Evolutionary conservation across 1,139 yeast species (phyloP).

Genomic region (Debaryomyces singareniensis): DNA sequence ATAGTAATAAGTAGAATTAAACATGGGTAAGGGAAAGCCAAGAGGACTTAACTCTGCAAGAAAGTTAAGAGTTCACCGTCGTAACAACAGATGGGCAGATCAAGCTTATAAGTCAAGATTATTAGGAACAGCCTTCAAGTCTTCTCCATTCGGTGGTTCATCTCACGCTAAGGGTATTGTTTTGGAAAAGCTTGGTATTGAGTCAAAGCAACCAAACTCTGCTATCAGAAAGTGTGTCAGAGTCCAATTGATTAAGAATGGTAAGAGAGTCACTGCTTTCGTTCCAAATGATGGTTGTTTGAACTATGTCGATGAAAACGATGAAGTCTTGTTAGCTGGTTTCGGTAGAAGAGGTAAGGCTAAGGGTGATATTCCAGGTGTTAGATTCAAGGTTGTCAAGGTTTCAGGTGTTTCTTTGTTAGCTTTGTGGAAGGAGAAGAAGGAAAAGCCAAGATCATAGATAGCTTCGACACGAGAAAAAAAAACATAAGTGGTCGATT

Average conservation of each 20-base stretch:
- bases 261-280: slow-evolving; percentile 99
- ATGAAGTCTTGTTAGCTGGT: slow-evolving; percentile 99
- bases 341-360: slow-evolving; percentile 99
- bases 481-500: neutral
- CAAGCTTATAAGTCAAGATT: slow-evolving; percentile 96
- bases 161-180: slow-evolving; percentile 99
- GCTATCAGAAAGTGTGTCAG: slow-evolving; percentile 99
- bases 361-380: slow-evolving; percentile 99
- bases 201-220: slow-evolving; percentile 99
- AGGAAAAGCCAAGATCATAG: slow-evolving; percentile 99
- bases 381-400: slow-evolving; percentile 99
- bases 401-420: slow-evolving; percentile 99
- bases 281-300: slow-evolving; percentile 99
- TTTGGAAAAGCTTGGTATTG: slow-evolving; percentile 98
- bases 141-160: slow-evolving; percentile 99
- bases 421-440: slow-evolving; percentile 99
- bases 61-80: slow-evolving; percentile 99
- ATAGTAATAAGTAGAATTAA: slow-evolving; percentile 10
- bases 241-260: slow-evolving; percentile 99
- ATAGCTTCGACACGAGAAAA: slow-evolving; percentile 3
- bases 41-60: slow-evolving; percentile 99
- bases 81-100: slow-evolving; percentile 99
- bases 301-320: slow-evolving; percentile 99
- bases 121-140: slow-evolving; percentile 99
- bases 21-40: slow-evolving; percentile 91